phyloP scores from a whole-genome alignment of 2,329 filamentous ascomycete genomes.

The Diplodia mutila region DNA sequence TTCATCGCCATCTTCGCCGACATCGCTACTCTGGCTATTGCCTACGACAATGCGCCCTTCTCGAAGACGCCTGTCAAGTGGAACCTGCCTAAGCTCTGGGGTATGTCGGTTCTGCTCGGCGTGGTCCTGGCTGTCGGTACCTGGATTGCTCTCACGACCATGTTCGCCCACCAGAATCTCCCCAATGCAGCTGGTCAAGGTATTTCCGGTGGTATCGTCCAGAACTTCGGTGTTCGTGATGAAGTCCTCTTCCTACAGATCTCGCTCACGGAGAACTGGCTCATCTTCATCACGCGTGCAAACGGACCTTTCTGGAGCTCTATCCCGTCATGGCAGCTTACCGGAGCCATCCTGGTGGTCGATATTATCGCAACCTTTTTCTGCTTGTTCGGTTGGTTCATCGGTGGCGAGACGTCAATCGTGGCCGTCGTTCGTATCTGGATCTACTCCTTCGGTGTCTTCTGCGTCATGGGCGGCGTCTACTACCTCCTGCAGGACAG shows the following conservation, averaged over 20 bases:
- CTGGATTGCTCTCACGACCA: slow-evolving; percentile 88
- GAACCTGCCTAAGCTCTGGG: slow-evolving; percentile 94
- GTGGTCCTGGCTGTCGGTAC: slow-evolving; percentile 79
- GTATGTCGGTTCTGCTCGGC: slow-evolving; percentile 84
- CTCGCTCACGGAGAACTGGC: slow-evolving; percentile 90
- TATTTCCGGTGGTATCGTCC: slow-evolving; percentile 78
- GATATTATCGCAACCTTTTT: slow-evolving; percentile 85
- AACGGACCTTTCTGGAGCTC: slow-evolving; percentile 93
- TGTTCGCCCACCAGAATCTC: slow-evolving; percentile 58
- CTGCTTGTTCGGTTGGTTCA: slow-evolving; percentile 83
- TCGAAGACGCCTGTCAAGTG: slow-evolving; percentile 88
- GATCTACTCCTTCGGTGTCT: slow-evolving; percentile 89
- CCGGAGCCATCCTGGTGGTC: slow-evolving; percentile 76
- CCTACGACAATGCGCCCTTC: slow-evolving; percentile 90
- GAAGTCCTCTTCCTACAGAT: slow-evolving; percentile 87
- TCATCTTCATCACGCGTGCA: slow-evolving; percentile 94
- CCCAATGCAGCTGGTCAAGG: slow-evolving; percentile 49
- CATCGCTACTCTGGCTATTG: slow-evolving; percentile 88
- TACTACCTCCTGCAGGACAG: slow-evolving; percentile 83
- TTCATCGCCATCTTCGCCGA: slow-evolving; percentile 96
- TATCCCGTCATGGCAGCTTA: slow-evolving; percentile 82
- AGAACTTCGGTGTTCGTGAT: slow-evolving; percentile 84
- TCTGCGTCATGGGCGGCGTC: slow-evolving; percentile 77
- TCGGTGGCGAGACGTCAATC: slow-evolving; percentile 70
- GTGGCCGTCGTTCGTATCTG: slow-evolving; percentile 86